phyloP scores from a whole-genome alignment of 148 eudicot species.

The Oxyria digyna region DNA sequence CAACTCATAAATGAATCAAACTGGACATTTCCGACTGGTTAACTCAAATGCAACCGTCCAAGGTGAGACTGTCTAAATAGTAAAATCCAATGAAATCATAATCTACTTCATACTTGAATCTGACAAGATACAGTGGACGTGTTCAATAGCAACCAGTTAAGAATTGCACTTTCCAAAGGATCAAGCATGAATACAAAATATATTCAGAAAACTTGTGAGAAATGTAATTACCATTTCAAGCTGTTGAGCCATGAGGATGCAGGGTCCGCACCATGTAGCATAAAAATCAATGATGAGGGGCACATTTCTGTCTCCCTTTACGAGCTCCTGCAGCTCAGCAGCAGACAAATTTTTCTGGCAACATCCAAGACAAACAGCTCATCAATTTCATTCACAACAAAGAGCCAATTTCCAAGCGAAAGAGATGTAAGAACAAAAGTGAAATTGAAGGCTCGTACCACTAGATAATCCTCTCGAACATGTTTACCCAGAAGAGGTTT shows the following conservation, averaged over 20 bases:
- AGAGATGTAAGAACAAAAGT: background rate
- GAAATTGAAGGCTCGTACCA: slow-evolving; percentile 30
- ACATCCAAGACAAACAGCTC: slow-evolving; percentile 13
- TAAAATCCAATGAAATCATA: no score
- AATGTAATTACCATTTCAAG: slow-evolving; percentile 66
- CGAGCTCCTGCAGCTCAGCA: slow-evolving; percentile 63
- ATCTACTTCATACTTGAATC: no score
- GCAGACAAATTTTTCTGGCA: slow-evolving; percentile 80
- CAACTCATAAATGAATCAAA: no score
- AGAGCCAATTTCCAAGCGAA: background rate
- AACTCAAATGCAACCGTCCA: no score
- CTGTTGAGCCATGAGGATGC: slow-evolving; percentile 95
- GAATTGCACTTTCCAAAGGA: no score
- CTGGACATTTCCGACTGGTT: no score
- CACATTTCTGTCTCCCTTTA: slow-evolving; percentile 80
- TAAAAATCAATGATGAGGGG: slow-evolving; percentile 85
- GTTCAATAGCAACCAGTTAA: no score
- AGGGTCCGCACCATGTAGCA: slow-evolving; percentile 98
- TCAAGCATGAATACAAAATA: no score
- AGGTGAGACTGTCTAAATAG: no score
- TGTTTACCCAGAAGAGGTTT: slow-evolving; percentile 56
- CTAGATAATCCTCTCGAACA: slow-evolving; percentile 77
- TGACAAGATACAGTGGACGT: no score
- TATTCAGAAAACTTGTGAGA: no score
- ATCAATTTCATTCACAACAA: background rate